Evolutionary conservation across 2,329 filamentous ascomycete genomes (phyloP).

Genomic region (Aspergillus quadrilineatus): DNA sequence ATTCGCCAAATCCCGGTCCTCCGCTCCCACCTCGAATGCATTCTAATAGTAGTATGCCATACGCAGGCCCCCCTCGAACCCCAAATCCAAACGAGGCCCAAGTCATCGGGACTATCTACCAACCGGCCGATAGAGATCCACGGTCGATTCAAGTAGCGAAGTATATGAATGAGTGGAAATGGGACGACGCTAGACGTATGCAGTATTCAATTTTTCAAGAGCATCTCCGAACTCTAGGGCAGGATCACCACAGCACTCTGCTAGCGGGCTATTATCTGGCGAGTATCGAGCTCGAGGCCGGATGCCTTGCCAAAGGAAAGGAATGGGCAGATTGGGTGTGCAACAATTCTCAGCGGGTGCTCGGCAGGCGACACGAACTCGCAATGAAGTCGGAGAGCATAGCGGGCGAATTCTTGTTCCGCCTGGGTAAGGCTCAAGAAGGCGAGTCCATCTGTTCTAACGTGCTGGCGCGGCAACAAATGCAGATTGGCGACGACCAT

Average conservation of each 20-base stretch:
- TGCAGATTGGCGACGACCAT: constrained; percentile 33
- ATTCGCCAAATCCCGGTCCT: constrained; percentile 19
- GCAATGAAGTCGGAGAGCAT: constrained; percentile 32
- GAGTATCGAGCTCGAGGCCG: constrained; percentile 27
- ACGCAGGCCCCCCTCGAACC: constrained; percentile 18
- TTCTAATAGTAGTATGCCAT: constrained; percentile 30
- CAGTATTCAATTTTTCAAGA: constrained; percentile 35
- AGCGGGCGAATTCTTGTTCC: constrained; percentile 28
- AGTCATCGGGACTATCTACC: constrained; percentile 23
- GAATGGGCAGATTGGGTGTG: constrained; percentile 35
- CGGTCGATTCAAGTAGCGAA: constrained; percentile 28
- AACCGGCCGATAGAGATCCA: constrained; percentile 27
- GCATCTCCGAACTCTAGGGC: constrained; percentile 27
- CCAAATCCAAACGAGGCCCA: constrained; percentile 13
- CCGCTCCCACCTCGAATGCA: constrained; percentile 31
- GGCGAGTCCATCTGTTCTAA: constrained; percentile 33
- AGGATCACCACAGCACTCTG: constrained; percentile 31
- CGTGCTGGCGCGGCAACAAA: constrained; percentile 33
- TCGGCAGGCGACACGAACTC: constrained; percentile 27
- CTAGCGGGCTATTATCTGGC: constrained; percentile 29
- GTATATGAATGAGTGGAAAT: constrained; percentile 27
- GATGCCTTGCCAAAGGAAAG: constrained; percentile 25
- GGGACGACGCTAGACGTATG: constrained; percentile 30
- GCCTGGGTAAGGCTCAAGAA: constrained; percentile 28
- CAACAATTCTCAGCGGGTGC: constrained; percentile 26